phyloP scores from a whole-genome alignment of 2,329 filamentous ascomycete species.

The Coniochaeta sp. region DNA sequence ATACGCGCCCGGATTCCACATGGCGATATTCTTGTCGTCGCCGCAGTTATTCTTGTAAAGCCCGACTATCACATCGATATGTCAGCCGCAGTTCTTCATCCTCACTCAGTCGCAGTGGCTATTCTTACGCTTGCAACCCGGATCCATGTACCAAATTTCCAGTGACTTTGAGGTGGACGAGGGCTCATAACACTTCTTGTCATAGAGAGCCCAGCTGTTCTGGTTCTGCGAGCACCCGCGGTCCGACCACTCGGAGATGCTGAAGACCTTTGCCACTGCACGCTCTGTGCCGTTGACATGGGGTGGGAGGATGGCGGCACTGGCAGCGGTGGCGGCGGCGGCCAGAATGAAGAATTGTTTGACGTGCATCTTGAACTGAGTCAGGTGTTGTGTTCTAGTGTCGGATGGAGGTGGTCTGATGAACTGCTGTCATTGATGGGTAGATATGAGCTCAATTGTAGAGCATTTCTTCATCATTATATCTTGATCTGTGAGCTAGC shows the following conservation, averaged over 20 bases:
- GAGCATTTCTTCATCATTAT: too few relatives aligned
- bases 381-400: background rate
- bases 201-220: background rate
- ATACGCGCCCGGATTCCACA: background rate
- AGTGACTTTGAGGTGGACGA: background rate
- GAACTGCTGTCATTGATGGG: background rate
- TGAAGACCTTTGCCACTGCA: background rate
- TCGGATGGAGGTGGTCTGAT: background rate
- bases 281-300: background rate
- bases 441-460: too few relatives aligned
- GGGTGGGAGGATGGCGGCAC: background rate
- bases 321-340: background rate
- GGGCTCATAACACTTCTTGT: background rate
- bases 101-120: background rate
- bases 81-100: background rate
- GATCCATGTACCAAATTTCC: background rate
- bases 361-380: background rate
- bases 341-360: background rate
- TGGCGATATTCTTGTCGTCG: background rate
- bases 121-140: background rate
- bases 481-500: too few relatives aligned
- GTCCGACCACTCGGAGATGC: background rate
- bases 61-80: background rate
- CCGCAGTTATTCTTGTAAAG: background rate
- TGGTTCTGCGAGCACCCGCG: background rate